Conservation (phyloP, 495 filamentous ascomycete species). For the Penicillium egyptiacum region DNA sequence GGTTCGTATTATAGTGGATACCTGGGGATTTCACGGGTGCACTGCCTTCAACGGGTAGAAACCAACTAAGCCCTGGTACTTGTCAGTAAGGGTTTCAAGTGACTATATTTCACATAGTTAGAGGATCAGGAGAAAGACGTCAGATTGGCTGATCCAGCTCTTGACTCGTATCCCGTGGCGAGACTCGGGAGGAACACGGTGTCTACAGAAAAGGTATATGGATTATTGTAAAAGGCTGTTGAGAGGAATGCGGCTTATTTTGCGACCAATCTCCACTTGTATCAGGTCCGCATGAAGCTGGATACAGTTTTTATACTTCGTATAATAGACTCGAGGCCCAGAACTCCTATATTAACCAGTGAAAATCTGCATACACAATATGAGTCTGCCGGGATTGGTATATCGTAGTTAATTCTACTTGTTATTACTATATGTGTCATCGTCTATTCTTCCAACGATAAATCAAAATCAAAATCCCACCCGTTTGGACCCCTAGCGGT, state of each 20-base stretch:
- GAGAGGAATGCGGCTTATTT: neutral
- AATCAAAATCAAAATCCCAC: neutral
- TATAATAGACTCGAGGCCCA: no score
- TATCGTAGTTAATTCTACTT: no score
- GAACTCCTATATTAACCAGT: no score
- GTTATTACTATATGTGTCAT: no score
- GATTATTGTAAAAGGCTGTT: neutral
- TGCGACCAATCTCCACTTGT: neutral
- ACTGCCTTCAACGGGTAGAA: neutral
- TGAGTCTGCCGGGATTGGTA: no score
- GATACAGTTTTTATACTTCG: neutral
- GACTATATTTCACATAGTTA: no score
- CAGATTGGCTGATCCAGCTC: no score
- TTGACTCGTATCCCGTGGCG: no score
- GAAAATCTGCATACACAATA: neutral
- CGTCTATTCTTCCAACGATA: no score
- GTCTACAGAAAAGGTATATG: no score
- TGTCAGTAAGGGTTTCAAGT: neutral
- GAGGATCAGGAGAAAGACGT: no score
- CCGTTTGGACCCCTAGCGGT: constrained; percentile 1
- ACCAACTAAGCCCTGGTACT: neutral
- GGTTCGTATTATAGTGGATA: neutral
- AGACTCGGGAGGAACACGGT: no score
- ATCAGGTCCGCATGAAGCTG: neutral
- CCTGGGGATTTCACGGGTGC: neutral